These are phyloP conservation scores for Beauveria bassiana DNA, from an alignment of 2,329 filamentous ascomycete genomes.

Conservation along the genomic window DNA sequence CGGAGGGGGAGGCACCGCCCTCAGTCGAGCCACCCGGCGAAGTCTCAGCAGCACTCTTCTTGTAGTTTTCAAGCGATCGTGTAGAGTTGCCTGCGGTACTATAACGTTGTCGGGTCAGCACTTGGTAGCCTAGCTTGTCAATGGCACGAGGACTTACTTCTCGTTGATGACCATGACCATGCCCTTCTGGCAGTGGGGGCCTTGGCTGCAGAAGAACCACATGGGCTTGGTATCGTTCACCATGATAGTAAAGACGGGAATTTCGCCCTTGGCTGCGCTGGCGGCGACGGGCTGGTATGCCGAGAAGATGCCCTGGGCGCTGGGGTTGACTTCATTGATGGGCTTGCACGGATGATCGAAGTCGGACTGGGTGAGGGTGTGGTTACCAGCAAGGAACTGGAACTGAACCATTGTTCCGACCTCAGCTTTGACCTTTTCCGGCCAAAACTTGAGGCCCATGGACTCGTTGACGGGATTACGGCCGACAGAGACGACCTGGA, in stretches of 20 bases:
- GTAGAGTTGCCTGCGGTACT: slow-evolving; percentile 41
- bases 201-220: slow-evolving; percentile 74
- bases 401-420: slow-evolving; percentile 59
- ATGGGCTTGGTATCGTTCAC: slow-evolving; percentile 63
- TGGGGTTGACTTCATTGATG: slow-evolving; percentile 43
- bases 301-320: slow-evolving; percentile 54
- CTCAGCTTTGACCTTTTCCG: slow-evolving; percentile 56
- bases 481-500: slow-evolving; percentile 61
- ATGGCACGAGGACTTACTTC: slow-evolving; percentile 41
- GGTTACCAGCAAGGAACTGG: slow-evolving; percentile 61
- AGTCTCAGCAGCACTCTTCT: slow-evolving; percentile 27
- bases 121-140: background rate
- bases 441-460: slow-evolving; percentile 50
- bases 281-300: slow-evolving; percentile 59
- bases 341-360: slow-evolving; percentile 66
- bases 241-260: slow-evolving; percentile 63
- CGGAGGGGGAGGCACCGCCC: slow-evolving; percentile 14
- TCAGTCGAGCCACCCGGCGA: slow-evolving; percentile 13
- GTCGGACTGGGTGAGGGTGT: slow-evolving; percentile 71
- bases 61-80: slow-evolving; percentile 44
- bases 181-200: slow-evolving; percentile 63
- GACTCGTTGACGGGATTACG: slow-evolving; percentile 40
- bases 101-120: slow-evolving; percentile 17
- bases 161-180: slow-evolving; percentile 74
- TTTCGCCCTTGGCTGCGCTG: slow-evolving; percentile 37